Evolutionary conservation across 2,329 filamentous ascomycete genomes (phyloP).

Genomic region (Nemania abortiva): DNA sequence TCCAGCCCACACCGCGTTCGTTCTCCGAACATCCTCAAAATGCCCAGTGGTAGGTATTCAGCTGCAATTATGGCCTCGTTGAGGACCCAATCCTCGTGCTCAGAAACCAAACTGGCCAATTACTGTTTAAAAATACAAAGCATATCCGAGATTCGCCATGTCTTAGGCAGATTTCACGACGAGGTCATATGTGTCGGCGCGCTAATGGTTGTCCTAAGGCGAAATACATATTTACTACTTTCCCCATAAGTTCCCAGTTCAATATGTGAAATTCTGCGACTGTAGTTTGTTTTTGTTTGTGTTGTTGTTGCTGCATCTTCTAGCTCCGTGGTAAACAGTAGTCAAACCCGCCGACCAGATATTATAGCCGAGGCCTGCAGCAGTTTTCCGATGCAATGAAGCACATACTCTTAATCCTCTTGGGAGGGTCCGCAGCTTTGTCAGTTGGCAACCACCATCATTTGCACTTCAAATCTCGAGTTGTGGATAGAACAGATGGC

Average conservation of each 20-base stretch:
- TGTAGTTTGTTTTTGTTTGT: not conserved
- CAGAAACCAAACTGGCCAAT: constrained; percentile 6
- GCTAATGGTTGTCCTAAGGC: too few relatives aligned
- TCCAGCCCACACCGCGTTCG: not conserved
- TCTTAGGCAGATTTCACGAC: not conserved
- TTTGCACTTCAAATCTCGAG: not conserved
- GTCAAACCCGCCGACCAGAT: not conserved
- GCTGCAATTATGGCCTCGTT: constrained; percentile 4
- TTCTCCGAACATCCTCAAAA: not conserved
- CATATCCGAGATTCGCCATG: not conserved
- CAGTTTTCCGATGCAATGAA: not conserved
- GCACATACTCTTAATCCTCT: not conserved
- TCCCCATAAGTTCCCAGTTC: not conserved
- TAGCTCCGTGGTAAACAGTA: not conserved
- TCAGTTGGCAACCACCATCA: constrained; percentile 1
- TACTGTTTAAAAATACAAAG: constrained; percentile 3
- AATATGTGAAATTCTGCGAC: not conserved
- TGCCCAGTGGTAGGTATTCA: not conserved
- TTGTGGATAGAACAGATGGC: constrained; percentile 1
- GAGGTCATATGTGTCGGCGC: not conserved
- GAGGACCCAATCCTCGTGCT: constrained; percentile 5
- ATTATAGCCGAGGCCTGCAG: not conserved
- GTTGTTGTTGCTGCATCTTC: not conserved
- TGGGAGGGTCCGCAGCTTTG: constrained; percentile 8
- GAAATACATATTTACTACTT: not conserved